Evolutionary conservation across 768 basidiomycete genomes (phyloP).

Genomic region (Trametes maxima): DNA sequence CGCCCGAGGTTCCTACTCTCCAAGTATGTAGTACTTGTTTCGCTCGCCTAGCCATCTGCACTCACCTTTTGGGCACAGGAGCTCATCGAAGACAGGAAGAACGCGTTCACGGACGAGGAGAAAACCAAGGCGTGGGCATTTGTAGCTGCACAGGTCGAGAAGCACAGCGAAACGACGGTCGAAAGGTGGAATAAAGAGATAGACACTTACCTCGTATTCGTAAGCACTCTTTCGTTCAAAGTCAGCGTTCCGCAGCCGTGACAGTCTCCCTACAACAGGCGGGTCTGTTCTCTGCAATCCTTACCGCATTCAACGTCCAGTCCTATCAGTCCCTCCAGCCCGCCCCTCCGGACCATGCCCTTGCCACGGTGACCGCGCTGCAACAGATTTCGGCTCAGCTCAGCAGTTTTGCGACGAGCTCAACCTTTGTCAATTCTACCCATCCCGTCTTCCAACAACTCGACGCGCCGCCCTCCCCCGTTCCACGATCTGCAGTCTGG

Average conservation of each 20-base stretch:
- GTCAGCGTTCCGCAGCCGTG: neutral
- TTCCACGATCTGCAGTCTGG: neutral
- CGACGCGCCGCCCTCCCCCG: too few species aligned
- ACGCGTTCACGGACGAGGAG: slow-evolving; percentile 39
- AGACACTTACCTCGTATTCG: slow-evolving; percentile 8
- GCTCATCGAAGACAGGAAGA: neutral
- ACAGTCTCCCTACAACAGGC: slow-evolving; percentile 18
- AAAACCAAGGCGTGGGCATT: neutral
- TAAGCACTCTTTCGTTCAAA: neutral
- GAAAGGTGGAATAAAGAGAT: slow-evolving; percentile 7
- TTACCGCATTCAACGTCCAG: slow-evolving; percentile 30
- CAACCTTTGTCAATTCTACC: slow-evolving; percentile 14
- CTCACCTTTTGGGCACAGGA: too few species aligned
- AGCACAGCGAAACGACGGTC: slow-evolving; percentile 3
- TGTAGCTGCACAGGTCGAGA: neutral
- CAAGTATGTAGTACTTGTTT: too few species aligned
- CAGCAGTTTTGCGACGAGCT: slow-evolving; percentile 8
- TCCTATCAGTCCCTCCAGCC: slow-evolving; percentile 24
- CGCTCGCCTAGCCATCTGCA: too few species aligned
- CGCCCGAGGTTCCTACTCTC: too few species aligned
- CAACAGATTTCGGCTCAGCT: slow-evolving; percentile 13
- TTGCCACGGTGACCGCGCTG: neutral
- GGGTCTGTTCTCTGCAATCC: slow-evolving; percentile 30
- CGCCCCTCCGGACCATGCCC: neutral
- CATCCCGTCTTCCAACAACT: neutral